These are phyloP conservation scores for Lactarius sanguifluus DNA, from an alignment of 768 basidiomycete species.

Conservation along the genomic window DNA sequence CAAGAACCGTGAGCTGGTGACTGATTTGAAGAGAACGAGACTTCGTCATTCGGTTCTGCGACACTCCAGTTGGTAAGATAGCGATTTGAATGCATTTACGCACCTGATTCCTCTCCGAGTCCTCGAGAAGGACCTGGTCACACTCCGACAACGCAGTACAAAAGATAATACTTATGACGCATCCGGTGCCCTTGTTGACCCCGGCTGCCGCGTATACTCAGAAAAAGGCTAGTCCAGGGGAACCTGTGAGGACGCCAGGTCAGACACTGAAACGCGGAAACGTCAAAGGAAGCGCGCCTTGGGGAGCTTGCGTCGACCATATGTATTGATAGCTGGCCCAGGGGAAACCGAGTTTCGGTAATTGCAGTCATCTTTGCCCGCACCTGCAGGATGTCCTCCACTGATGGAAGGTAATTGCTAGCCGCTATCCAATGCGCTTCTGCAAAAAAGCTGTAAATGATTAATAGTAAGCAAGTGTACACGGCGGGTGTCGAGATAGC, in stretches of 20 bases:
- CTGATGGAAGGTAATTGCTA: conserved; percentile 79
- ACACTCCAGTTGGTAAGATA: not conserved
- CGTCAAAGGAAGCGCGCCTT: no score
- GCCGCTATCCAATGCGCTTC: conserved; percentile 82
- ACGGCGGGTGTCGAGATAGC: not conserved
- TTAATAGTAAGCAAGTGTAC: not conserved
- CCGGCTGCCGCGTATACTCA: no score
- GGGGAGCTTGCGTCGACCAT: conserved; percentile 54
- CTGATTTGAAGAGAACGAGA: conserved; percentile 71
- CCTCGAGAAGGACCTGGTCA: conserved; percentile 68
- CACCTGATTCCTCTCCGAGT: conserved; percentile 66
- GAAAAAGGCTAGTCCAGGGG: no score
- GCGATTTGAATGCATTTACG: conserved; percentile 28
- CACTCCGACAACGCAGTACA: conserved; percentile 76
- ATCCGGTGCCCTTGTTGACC: no score
- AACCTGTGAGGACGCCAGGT: no score
- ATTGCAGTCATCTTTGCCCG: conserved; percentile 89
- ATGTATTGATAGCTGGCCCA: conserved; percentile 59
- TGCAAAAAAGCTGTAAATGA: conserved; percentile 69
- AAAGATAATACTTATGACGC: conserved; percentile 71
- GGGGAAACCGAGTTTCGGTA: conserved; percentile 78
- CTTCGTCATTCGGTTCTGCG: conserved; percentile 73
- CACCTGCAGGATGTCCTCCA: conserved; percentile 85
- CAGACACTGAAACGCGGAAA: no score
- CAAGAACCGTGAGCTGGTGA: conserved; percentile 78